phyloP scores from a whole-genome alignment of 2,329 filamentous ascomycete species.

The Blastomyces percursus region DNA sequence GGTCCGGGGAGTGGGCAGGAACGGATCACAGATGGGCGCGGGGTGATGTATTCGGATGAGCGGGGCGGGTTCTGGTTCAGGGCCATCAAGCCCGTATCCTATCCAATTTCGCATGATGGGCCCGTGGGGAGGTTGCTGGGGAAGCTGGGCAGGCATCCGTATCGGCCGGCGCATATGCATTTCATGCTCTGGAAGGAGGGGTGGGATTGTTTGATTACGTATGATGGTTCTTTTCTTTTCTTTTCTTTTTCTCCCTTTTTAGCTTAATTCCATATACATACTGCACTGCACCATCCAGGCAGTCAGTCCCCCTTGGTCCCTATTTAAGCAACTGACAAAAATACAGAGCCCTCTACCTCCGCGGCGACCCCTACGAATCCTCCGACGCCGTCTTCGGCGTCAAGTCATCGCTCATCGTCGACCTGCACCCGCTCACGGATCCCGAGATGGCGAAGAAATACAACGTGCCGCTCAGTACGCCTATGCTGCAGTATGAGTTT shows the following conservation, averaged over 20 bases:
- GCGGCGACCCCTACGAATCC: constrained; percentile 68
- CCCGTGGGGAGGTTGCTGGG: constrained; percentile 64
- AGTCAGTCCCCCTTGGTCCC: too few relatives aligned
- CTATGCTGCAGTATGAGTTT: constrained; percentile 62
- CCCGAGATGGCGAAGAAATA: constrained; percentile 46
- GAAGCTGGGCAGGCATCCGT: constrained; percentile 60
- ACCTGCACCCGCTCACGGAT: constrained; percentile 45
- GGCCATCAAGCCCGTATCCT: constrained; percentile 72
- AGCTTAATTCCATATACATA: too few relatives aligned
- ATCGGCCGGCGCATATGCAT: constrained; percentile 68
- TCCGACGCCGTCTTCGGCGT: constrained; percentile 81
- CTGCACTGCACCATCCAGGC: too few relatives aligned
- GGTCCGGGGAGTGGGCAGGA: too few relatives aligned
- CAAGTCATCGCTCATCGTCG: constrained; percentile 66
- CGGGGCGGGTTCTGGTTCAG: constrained; percentile 75
- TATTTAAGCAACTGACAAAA: too few relatives aligned
- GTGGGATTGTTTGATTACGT: constrained; percentile 75
- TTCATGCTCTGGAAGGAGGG: constrained; percentile 75
- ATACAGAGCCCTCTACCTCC: constrained; percentile 56
- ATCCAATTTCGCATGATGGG: constrained; percentile 74
- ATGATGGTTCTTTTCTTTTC: constrained; percentile 32
- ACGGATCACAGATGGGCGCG: constrained; percentile 56
- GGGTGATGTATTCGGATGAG: constrained; percentile 56
- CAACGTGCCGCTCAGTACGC: constrained; percentile 51
- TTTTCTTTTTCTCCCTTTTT: too few relatives aligned